phyloP scores from a whole-genome alignment of 768 basidiomycete genomes.

The Termitomyces heimii region DNA sequence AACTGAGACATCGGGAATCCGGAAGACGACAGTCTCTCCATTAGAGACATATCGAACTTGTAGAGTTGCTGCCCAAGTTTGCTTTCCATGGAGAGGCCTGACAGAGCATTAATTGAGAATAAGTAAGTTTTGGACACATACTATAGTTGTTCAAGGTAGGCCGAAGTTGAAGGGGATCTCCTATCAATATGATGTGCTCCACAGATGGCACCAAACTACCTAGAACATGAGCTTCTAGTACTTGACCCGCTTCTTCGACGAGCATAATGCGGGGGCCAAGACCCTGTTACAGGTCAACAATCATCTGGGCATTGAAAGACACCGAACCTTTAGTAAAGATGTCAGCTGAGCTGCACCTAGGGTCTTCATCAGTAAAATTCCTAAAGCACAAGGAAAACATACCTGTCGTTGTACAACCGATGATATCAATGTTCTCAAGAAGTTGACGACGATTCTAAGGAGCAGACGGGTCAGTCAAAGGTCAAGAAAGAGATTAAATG shows the following conservation, averaged over 20 bases:
- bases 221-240: conserved; percentile 72
- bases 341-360: conserved; percentile 65
- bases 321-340: conserved; percentile 46
- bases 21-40: conserved; percentile 61
- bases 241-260: conserved; percentile 81
- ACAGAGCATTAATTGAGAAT: not conserved
- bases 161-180: conserved; percentile 72
- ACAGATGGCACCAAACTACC: conserved; percentile 58
- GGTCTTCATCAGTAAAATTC: not conserved
- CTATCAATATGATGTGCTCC: conserved; percentile 74
- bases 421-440: conserved; percentile 48
- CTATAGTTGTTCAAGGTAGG: conserved; percentile 61
- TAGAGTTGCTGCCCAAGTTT: conserved; percentile 46
- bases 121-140: conserved; percentile 21
- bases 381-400: not conserved
- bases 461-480: not conserved
- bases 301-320: not conserved
- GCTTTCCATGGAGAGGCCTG: conserved; percentile 69
- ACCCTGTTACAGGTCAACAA: conserved; percentile 32
- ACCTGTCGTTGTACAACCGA: conserved; percentile 80
- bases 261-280: conserved; percentile 56
- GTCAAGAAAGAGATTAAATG: not conserved
- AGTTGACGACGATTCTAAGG: conserved; percentile 50
- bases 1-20: conserved; percentile 65
- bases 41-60: conserved; percentile 67